Base-by-base conservation (phyloP, 2,329 filamentous ascomycete genomes). In the Colletotrichum euphorbiae region DNA sequence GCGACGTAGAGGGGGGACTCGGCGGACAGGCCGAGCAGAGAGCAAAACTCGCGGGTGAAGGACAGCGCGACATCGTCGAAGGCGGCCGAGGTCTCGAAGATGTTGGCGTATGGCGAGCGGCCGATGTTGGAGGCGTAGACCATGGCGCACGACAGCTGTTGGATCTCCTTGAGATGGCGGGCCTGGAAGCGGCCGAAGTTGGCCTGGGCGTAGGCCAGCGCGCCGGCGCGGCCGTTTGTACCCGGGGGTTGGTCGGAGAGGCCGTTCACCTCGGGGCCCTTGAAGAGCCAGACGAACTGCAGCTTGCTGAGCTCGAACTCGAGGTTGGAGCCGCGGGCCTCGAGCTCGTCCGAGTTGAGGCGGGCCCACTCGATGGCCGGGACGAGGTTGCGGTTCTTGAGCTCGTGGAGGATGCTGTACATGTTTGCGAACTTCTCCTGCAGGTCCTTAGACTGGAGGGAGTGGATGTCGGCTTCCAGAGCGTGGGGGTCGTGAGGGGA, bases 31-130 rank as follows among this genome's bases (percentile, higher is more conserved):
- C 94, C 93, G 1, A 99, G 87, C 21, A 98, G 83, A 1, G 92
- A 94, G 82, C 96, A 99, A 81, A 98, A 99, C 77, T 98, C 96
- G 68, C 92, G 89, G 0, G 93, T 97, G 77, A 99, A 99, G 3
- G 92, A 92, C n/a, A 88, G 82, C 5, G 93, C 89, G 2, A 97
- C 92, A 70, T 97, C 93, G 45, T 92, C 88, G 84, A 96, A 99
- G 0, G 91, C 89, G 3, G 86, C 86, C 7, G 89, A 82, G 60
- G 91, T 93, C 76, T 92, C 87, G 79, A 98, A 97, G 50, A 93
- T 87, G 59, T 84, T 77, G n/a, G 82, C 81, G 80, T 98, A 99
- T 0, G 96, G 96, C 1, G 93, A 97, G 7, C 84, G 83, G 19
- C 81, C 76, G 2, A 98, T 83, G 76, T 97, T 97, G 3, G 90